Percentiles rank a stretch among this genome's conserved stretches.
Evolutionary conservation across 176 grass and related monocot species (phyloP).

Genomic region (Poa pratensis): DNA sequence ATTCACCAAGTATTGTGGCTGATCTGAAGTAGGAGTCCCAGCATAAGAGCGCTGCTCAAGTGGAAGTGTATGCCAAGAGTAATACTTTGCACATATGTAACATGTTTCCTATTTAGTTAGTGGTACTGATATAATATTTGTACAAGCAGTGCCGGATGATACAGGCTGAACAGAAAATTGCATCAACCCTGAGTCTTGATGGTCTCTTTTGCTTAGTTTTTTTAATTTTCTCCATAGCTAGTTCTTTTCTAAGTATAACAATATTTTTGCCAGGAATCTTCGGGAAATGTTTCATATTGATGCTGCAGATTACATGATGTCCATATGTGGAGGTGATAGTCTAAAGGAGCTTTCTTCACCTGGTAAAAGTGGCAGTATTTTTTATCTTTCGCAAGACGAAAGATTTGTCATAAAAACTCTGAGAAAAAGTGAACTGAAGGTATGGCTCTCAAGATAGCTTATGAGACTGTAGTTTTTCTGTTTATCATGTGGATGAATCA

Average conservation of each 20-base stretch:
- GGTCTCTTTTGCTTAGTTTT: not conserved
- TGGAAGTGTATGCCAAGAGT: not conserved
- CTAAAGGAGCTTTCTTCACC: constrained; percentile 99
- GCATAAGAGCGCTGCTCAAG: not conserved
- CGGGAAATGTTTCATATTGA: constrained; percentile 99
- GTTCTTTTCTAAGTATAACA: constrained; percentile 18
- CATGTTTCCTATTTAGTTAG: constrained; percentile 14
- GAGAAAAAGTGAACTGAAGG: constrained; percentile 91
- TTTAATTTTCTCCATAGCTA: constrained; percentile 20
- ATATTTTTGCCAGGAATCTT: constrained; percentile 72
- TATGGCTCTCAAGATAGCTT: constrained; percentile 34
- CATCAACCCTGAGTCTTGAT: not conserved
- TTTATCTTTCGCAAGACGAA: constrained; percentile 97
- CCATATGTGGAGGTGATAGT: constrained; percentile 92
- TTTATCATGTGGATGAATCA: constrained; percentile 7
- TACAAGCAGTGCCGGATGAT: constrained; percentile 17
- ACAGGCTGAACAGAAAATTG: constrained; percentile 1
- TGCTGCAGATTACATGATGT: constrained; percentile 99
- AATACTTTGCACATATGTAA: not conserved
- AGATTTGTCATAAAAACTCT: constrained; percentile 98
- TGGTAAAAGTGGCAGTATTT: constrained; percentile 99
- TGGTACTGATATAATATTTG: not conserved
- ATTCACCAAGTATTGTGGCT: constrained; percentile 2
- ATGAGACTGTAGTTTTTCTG: constrained; percentile 25
- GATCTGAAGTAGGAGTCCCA: not conserved